Evolutionary conservation across 148 eudicot genomes (phyloP).

Genomic region (Oxyria digyna): DNA sequence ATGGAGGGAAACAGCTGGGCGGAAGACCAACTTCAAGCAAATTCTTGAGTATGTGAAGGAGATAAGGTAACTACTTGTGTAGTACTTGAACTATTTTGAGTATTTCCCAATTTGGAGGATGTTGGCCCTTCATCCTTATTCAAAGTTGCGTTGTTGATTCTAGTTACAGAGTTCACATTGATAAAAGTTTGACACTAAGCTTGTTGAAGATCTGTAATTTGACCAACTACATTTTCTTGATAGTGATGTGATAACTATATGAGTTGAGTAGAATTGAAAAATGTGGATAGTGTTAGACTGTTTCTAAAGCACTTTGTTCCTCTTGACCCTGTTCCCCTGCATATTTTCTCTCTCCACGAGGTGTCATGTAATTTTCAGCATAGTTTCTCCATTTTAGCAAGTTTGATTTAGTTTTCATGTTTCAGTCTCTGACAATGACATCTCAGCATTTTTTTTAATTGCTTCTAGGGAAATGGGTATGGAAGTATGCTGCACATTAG

Average conservation of each 20-base stretch:
- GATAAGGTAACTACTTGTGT: constrained; percentile 46
- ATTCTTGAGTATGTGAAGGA: constrained; percentile 97
- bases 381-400: not conserved
- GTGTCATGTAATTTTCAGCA: not conserved
- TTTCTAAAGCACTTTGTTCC: not conserved
- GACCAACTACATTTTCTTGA: not conserved
- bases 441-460: not conserved
- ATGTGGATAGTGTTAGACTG: not conserved
- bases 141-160: not conserved
- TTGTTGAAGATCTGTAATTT: not conserved
- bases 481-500: constrained; percentile 99
- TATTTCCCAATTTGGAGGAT: not conserved
- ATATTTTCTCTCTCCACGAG: not conserved
- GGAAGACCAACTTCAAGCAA: constrained; percentile 94
- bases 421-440: not conserved
- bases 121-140: not conserved
- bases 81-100: not conserved
- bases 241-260: not conserved
- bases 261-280: not conserved
- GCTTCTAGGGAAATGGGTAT: constrained; percentile 83
- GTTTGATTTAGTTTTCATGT: not conserved
- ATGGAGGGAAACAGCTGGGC: constrained; percentile 94
- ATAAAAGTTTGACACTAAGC: not conserved
- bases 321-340: not conserved
- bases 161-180: not conserved